Percentiles rank a stretch among this genome's conserved stretches.
These are phyloP conservation scores for Colletotrichum tabaci DNA, from an alignment of 2,329 filamentous ascomycete genomes.

Conservation along the genomic window DNA sequence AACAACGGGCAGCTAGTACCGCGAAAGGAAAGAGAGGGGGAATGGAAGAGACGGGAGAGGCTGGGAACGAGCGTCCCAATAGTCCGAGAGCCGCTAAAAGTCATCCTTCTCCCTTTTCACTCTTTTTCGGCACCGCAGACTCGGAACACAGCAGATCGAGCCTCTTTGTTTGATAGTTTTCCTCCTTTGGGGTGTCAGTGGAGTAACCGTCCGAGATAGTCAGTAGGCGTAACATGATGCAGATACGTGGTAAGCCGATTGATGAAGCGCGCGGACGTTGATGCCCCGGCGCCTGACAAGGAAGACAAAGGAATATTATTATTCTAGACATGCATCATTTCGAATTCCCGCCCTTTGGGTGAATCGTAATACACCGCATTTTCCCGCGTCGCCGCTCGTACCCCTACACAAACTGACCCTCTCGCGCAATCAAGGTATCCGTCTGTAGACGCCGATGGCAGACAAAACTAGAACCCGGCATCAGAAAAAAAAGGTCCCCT, in stretches of 20 bases:
- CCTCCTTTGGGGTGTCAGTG: background rate
- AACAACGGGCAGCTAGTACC: background rate
- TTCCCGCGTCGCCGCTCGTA: slow-evolving; percentile 6
- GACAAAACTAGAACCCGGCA: slow-evolving; percentile 15
- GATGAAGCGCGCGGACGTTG: background rate
- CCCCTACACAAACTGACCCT: background rate
- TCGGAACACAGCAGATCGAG: background rate
- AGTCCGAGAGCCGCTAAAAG: background rate
- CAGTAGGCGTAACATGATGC: background rate
- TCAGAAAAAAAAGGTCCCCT: slow-evolving; percentile 2
- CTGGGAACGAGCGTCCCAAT: background rate
- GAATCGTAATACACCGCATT: background rate
- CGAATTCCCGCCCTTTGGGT: background rate
- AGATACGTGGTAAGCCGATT: background rate
- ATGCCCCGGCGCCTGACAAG: background rate
- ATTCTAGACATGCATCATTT: slow-evolving; percentile 14
- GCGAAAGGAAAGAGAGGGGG: background rate
- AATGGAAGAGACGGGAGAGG: background rate
- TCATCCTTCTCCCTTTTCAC: background rate
- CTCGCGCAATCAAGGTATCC: slow-evolving; percentile 36
- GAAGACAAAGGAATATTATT: background rate
- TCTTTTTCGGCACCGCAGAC: slow-evolving; percentile 3
- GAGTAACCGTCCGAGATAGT: background rate
- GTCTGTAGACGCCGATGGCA: slow-evolving; percentile 41
- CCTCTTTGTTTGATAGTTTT: background rate